Conservation (phyloP, 169 alveolate species). For the Plasmodium blacklocki region DNA sequence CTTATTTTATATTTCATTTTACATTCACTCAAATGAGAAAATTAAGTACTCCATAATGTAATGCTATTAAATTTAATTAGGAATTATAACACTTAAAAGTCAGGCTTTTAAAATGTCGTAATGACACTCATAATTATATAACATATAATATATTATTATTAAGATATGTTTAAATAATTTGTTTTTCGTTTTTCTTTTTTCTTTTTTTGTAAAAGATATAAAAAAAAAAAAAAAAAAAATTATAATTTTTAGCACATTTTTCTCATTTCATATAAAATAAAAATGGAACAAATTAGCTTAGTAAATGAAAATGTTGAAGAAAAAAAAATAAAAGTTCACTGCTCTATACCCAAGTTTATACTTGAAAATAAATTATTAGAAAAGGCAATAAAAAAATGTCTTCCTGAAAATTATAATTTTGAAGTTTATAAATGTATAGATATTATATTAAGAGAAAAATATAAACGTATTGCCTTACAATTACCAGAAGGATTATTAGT, state of each 20-base stretch:
- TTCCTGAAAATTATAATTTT: conserved; percentile 96
- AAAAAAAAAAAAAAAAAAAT: not conserved
- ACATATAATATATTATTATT: too few relatives aligned
- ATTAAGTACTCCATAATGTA: too few relatives aligned
- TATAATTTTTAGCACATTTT: not conserved
- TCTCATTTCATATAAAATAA: not conserved
- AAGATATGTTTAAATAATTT: too few relatives aligned
- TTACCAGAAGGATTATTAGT: conserved; percentile 97
- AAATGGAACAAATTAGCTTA: conserved; percentile 11
- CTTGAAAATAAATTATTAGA: conserved; percentile 76
- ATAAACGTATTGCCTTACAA: conserved; percentile 93
- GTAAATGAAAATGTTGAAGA: not conserved
- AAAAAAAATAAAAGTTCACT: conserved; percentile 38
- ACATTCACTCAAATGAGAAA: too few relatives aligned
- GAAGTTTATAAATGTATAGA: conserved; percentile 95
- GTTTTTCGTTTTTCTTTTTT: too few relatives aligned
- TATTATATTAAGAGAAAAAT: conserved; percentile 88
- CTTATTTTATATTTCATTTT: too few relatives aligned
- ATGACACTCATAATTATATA: too few relatives aligned
- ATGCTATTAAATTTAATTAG: too few relatives aligned
- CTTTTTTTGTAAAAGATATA: too few relatives aligned
- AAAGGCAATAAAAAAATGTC: conserved; percentile 86
- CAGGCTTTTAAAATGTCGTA: too few relatives aligned
- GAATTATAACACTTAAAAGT: too few relatives aligned
- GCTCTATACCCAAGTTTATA: conserved; percentile 75